Evolutionary conservation across 2,329 filamentous ascomycete species (phyloP).

Genomic region (Alternaria alternata): DNA sequence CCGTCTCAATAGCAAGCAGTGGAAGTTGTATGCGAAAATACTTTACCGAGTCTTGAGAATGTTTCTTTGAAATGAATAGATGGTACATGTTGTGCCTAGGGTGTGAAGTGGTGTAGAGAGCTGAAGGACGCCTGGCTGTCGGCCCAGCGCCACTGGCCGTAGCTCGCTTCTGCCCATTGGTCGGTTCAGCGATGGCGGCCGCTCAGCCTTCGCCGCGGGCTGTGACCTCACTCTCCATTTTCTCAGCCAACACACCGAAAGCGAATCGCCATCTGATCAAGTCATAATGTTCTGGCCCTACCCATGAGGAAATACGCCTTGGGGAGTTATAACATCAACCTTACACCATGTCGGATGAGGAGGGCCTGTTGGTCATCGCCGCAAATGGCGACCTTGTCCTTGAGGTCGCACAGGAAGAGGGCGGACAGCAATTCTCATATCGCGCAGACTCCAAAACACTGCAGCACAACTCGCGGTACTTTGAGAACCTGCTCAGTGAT

Average conservation of each 20-base stretch:
- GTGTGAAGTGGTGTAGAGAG: constrained; percentile 3
- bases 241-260: constrained; percentile 15
- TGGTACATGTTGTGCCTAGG: background rate
- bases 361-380: constrained; percentile 60
- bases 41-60: accelerated
- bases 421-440: constrained; percentile 64
- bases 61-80: background rate
- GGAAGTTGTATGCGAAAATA: background rate
- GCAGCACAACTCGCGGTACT: constrained; percentile 72
- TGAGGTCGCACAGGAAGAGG: constrained; percentile 71
- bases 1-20: background rate
- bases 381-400: constrained; percentile 71
- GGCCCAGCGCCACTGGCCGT: constrained; percentile 6
- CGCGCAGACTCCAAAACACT: constrained; percentile 67
- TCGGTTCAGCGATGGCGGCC: background rate
- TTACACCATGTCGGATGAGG: constrained; percentile 35
- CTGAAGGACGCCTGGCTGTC: background rate
- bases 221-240: constrained; percentile 17
- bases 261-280: constrained; percentile 20
- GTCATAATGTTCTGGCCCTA: constrained; percentile 60
- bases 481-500: constrained; percentile 71
- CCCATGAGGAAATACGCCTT: constrained; percentile 51
- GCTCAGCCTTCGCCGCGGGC: constrained; percentile 13
- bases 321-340: constrained; percentile 5
- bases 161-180: constrained; percentile 12